Conservation (phyloP, 2,329 filamentous ascomycete genomes). For the Colletotrichum sp. region DNA sequence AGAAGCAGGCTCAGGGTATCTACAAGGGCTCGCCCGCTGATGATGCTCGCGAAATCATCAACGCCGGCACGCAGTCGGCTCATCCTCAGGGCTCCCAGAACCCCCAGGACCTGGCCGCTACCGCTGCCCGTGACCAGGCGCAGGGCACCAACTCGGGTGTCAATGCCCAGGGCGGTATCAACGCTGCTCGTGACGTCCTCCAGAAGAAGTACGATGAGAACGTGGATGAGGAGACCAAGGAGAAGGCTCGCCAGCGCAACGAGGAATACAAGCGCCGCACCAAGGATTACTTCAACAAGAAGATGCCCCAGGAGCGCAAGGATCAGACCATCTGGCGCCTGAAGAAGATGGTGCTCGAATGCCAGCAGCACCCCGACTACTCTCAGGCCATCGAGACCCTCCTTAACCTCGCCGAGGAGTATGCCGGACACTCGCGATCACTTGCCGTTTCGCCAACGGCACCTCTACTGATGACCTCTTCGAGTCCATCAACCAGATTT, state of each 20-base stretch:
- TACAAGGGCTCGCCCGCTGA: slow-evolving; percentile 60
- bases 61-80: slow-evolving; percentile 61
- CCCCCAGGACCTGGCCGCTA: slow-evolving; percentile 55
- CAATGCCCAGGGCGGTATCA: slow-evolving; percentile 54
- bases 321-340: slow-evolving; percentile 91
- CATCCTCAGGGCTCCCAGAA: slow-evolving; percentile 61
- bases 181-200: slow-evolving; percentile 46
- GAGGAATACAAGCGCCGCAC: slow-evolving; percentile 54
- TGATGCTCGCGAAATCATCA: slow-evolving; percentile 66
- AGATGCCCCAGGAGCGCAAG: slow-evolving; percentile 90
- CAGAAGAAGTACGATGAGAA: slow-evolving; percentile 67
- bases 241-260: slow-evolving; percentile 48
- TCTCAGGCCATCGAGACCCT: slow-evolving; percentile 89
- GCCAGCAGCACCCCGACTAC: slow-evolving; percentile 95
- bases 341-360: slow-evolving; percentile 97
- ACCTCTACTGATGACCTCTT: slow-evolving; percentile 89
- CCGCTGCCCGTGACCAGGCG: slow-evolving; percentile 52
- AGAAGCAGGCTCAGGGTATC: slow-evolving; percentile 68
- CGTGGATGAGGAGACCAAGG: slow-evolving; percentile 67
- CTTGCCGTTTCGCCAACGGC: slow-evolving; percentile 88
- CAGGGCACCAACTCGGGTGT: slow-evolving; percentile 47
- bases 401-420: slow-evolving; percentile 82
- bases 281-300: slow-evolving; percentile 79
- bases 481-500: slow-evolving; percentile 83
- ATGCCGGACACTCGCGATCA: slow-evolving; percentile 75